Percentiles rank a stretch among this genome's conserved stretches.
Conservation (phyloP, 257 asterid species). For the Capsicum chinense region DNA sequence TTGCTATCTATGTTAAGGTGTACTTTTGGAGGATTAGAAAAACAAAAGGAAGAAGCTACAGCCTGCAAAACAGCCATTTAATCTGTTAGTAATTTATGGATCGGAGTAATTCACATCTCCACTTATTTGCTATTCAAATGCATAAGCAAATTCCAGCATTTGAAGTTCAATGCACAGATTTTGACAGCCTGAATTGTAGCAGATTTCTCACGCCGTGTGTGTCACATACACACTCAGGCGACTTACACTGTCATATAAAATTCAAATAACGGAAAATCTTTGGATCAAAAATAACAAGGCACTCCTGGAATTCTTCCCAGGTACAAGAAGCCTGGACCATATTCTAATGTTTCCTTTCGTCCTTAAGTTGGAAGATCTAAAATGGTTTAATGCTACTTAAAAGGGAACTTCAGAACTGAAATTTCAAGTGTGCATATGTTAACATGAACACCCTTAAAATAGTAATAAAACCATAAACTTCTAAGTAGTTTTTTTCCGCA, state of each 20-base stretch:
- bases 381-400: not conserved
- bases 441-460: too few relatives aligned
- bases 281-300: not conserved
- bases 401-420: not conserved
- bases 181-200: not conserved
- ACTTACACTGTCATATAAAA: not conserved
- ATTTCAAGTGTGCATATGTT: too few relatives aligned
- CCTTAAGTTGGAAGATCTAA: not conserved
- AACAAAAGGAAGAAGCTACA: conserved; percentile 93
- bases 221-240: not conserved
- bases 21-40: conserved; percentile 75
- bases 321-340: not conserved
- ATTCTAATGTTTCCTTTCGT: not conserved
- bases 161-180: not conserved
- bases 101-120: not conserved
- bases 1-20: conserved; percentile 80
- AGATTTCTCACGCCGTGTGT: not conserved
- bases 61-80: conserved; percentile 52
- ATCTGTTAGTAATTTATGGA: not conserved
- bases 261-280: not conserved
- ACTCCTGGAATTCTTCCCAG: not conserved
- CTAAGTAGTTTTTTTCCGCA: not conserved
- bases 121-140: not conserved
- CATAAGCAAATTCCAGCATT: not conserved
- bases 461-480: not conserved